These are phyloP conservation scores for Capsella rubella DNA, from an alignment of 441 rosid species.

Conservation along the genomic window DNA sequence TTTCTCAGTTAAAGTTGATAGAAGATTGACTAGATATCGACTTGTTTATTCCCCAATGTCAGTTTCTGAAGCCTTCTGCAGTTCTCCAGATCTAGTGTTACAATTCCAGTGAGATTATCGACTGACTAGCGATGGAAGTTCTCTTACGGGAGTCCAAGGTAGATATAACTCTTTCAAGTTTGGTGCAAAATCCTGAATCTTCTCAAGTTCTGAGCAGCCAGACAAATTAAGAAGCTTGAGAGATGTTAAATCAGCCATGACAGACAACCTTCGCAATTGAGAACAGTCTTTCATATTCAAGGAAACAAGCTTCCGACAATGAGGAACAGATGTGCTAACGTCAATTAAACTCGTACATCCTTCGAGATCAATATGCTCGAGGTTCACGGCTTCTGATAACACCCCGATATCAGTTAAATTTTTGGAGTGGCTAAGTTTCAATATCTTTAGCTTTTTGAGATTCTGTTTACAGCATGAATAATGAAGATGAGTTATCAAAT, in stretches of 20 bases:
- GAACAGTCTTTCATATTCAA: slow-evolving; percentile 40
- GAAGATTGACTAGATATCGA: neutral
- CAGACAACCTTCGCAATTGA: slow-evolving; percentile 22
- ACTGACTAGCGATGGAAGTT: slow-evolving; percentile 35
- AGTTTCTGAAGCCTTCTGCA: slow-evolving; percentile 17
- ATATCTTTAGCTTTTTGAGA: slow-evolving; percentile 31
- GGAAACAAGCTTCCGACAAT: slow-evolving; percentile 26
- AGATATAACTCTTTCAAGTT: slow-evolving; percentile 30
- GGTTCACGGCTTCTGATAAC: slow-evolving; percentile 31
- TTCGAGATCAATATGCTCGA: slow-evolving; percentile 36
- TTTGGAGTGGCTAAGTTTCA: slow-evolving; percentile 27
- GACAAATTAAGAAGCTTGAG: slow-evolving; percentile 36
- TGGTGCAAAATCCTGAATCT: slow-evolving; percentile 29
- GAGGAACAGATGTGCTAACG: slow-evolving; percentile 25
- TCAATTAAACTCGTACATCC: slow-evolving; percentile 38
- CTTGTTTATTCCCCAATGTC: neutral
- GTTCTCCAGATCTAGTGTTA: slow-evolving; percentile 29
- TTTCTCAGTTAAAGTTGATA: neutral
- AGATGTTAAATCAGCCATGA: slow-evolving; percentile 10
- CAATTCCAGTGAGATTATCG: slow-evolving; percentile 23
- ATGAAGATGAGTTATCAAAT: neutral
- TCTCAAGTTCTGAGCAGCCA: slow-evolving; percentile 31
- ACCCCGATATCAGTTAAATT: slow-evolving; percentile 12
- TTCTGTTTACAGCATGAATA: slow-evolving; percentile 31
- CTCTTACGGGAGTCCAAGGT: slow-evolving; percentile 31